phyloP scores from a whole-genome alignment of 768 basidiomycete species.

The Psilocybe sp. region DNA sequence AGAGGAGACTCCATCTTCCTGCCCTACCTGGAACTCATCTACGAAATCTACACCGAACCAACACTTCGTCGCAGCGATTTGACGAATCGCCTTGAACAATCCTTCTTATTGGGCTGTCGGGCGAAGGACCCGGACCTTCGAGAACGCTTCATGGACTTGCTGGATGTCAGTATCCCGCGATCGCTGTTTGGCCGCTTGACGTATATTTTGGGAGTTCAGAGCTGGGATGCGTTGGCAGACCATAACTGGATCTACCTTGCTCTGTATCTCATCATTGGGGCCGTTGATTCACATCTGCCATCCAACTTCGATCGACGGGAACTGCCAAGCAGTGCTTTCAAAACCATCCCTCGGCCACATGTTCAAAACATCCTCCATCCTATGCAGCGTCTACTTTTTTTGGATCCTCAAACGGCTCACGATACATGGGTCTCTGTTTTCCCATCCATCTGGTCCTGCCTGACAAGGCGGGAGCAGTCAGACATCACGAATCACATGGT shows the following conservation, averaged over 20 bases:
- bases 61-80: slow-evolving; percentile 86
- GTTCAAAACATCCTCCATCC: slow-evolving; percentile 65
- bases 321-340: slow-evolving; percentile 25
- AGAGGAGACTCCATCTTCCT: slow-evolving; percentile 78
- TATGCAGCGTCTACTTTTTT: slow-evolving; percentile 77
- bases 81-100: slow-evolving; percentile 88
- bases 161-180: slow-evolving; percentile 86
- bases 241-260: slow-evolving; percentile 94
- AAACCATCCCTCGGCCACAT: slow-evolving; percentile 37
- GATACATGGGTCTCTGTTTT: slow-evolving; percentile 88
- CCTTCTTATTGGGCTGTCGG: slow-evolving; percentile 90
- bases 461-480: slow-evolving; percentile 83
- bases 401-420: slow-evolving; percentile 76
- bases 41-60: slow-evolving; percentile 92
- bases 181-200: slow-evolving; percentile 79
- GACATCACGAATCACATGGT: slow-evolving; percentile 90
- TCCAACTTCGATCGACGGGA: slow-evolving; percentile 38
- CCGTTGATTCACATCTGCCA: slow-evolving; percentile 42
- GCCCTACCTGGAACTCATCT: slow-evolving; percentile 84
- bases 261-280: slow-evolving; percentile 81
- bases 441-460: slow-evolving; percentile 79
- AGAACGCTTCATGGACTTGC: slow-evolving; percentile 82
- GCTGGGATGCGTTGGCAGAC: slow-evolving; percentile 90
- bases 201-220: slow-evolving; percentile 90
- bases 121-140: slow-evolving; percentile 77